A percentile compares a stretch with the other conserved stretches of the same genome.
These are phyloP conservation scores for Hanseniaspora lachancei DNA, from an alignment of 805 yeast genomes.

Conservation along the genomic window DNA sequence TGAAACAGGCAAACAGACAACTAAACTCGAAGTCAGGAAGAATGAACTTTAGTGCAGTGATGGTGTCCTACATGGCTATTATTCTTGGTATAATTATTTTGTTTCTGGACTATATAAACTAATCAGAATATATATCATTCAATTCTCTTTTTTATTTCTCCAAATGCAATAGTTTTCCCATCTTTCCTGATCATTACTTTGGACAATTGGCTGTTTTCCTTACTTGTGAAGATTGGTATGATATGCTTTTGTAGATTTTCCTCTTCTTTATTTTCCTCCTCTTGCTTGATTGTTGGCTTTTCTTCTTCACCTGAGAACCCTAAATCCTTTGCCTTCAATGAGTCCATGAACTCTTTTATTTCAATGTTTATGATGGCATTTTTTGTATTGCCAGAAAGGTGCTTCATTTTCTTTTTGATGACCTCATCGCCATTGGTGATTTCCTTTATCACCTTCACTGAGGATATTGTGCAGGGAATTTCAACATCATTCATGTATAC, in stretches of 20 bases:
- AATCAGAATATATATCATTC: constrained; percentile 4
- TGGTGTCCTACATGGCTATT: constrained; percentile 44
- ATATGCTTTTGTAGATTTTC: constrained; percentile 37
- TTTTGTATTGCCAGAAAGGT: constrained; percentile 72
- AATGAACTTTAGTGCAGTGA: constrained; percentile 47
- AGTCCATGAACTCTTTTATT: constrained; percentile 65
- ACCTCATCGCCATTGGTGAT: constrained; percentile 63
- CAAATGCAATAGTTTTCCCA: constrained; percentile 94
- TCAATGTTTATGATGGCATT: constrained; percentile 96
- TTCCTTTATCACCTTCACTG: constrained; percentile 37
- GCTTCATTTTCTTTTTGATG: constrained; percentile 86
- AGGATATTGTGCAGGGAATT: constrained; percentile 40
- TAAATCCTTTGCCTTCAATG: neutral
- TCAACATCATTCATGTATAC: constrained; percentile 64
- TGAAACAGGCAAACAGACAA: constrained; percentile 57
- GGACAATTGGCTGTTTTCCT: constrained; percentile 82
- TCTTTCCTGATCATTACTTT: constrained; percentile 96
- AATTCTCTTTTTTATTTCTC: constrained; percentile 58
- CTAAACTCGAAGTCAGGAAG: constrained; percentile 54
- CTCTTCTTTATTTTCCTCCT: neutral
- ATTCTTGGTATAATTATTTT: constrained; percentile 44
- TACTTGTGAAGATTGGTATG: constrained; percentile 77
- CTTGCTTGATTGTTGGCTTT: neutral
- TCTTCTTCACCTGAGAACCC: constrained; percentile 49
- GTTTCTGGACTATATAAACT: constrained; percentile 38